phyloP scores from a whole-genome alignment of 257 asterid genomes.

The Penstemon davidsonii region DNA sequence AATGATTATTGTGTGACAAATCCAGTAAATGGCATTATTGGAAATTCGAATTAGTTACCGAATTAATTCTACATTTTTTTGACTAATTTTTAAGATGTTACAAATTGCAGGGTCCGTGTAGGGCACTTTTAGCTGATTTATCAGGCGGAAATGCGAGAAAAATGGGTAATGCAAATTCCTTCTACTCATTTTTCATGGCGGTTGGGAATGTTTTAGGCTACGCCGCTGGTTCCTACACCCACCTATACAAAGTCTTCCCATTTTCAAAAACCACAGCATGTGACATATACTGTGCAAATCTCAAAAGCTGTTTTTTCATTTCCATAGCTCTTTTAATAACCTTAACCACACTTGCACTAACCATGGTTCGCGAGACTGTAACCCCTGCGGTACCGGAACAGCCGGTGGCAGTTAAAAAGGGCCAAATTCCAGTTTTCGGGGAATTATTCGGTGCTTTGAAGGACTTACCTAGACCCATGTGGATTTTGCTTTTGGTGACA shows the following conservation, averaged over 20 bases:
- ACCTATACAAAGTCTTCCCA: conserved; percentile 63
- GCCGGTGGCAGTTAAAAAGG: conserved; percentile 17
- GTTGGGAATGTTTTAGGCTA: conserved; percentile 83
- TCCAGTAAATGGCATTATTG: too few species aligned
- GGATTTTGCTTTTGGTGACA: conserved; percentile 62
- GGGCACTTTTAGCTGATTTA: conserved; percentile 82
- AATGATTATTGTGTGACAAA: too few species aligned
- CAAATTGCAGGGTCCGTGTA: conserved; percentile 78
- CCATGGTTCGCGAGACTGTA: conserved; percentile 34
- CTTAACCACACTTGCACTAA: conserved; percentile 47
- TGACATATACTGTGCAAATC: conserved; percentile 85
- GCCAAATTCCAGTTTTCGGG: conserved; percentile 49
- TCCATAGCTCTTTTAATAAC: conserved; percentile 55
- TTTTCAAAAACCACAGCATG: conserved; percentile 78
- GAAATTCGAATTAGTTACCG: too few species aligned
- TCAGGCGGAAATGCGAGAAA: conserved; percentile 56
- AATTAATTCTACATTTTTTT: too few species aligned
- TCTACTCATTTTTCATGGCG: conserved; percentile 91
- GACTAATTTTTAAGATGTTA: neutral
- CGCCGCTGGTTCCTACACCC: conserved; percentile 80
- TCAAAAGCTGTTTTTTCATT: conserved; percentile 76
- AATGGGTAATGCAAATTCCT: conserved; percentile 56
- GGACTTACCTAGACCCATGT: conserved; percentile 67
- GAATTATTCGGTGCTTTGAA: conserved; percentile 61
- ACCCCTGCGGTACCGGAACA: conserved; percentile 10